Evolutionary conservation across 163 green algal species (phyloP).

Genomic region (Scenedesmus sp.): DNA sequence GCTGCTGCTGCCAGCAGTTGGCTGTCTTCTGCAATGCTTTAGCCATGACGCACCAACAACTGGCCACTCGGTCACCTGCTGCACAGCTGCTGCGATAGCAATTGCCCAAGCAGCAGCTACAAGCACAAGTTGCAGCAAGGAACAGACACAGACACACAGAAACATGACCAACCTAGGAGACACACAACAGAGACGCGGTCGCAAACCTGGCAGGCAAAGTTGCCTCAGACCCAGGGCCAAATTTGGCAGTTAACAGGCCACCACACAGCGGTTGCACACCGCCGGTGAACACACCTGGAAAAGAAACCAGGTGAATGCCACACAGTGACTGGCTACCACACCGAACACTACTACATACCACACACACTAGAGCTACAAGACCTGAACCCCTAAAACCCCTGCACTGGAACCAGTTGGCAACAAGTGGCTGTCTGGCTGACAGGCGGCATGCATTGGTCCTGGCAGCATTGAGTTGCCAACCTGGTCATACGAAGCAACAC

Average conservation of each 20-base stretch:
- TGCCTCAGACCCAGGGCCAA: background rate
- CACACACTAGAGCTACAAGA: background rate
- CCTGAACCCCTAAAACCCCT: background rate
- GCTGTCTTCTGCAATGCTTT: background rate
- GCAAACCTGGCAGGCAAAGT: background rate
- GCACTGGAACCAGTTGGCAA: too few species aligned
- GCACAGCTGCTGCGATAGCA: too few species aligned
- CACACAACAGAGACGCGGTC: background rate
- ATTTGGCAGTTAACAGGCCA: background rate
- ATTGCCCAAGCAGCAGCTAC: background rate
- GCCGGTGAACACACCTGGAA: background rate
- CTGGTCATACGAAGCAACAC: background rate
- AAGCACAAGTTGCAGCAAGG: background rate
- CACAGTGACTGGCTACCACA: background rate
- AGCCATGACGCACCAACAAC: background rate
- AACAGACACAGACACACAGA: background rate
- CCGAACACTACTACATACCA: background rate
- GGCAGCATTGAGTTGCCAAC: too few species aligned
- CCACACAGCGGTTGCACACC: background rate
- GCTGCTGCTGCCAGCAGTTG: background rate
- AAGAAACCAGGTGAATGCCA: background rate
- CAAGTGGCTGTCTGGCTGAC: background rate
- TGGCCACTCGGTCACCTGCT: too few species aligned
- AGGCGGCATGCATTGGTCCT: background rate
- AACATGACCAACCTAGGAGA: background rate